Conservation (phyloP, 2,329 filamentous ascomycete species). For the Cladophialophora exuberans region DNA sequence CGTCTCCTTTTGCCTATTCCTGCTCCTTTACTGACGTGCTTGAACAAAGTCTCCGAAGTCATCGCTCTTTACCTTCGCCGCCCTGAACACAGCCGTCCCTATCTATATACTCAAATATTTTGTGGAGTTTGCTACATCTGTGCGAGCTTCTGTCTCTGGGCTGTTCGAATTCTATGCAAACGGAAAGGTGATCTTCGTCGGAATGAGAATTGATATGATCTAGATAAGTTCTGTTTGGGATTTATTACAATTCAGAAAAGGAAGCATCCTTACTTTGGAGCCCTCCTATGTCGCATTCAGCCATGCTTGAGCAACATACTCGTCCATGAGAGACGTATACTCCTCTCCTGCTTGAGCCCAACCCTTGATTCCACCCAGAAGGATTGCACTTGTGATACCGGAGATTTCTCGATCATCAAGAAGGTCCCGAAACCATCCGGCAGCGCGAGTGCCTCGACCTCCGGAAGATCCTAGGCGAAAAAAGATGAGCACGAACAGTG, state of each 20-base stretch:
- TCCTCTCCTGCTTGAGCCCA: constrained; percentile 38
- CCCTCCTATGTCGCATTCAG: constrained; percentile 11
- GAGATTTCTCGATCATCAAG: constrained; percentile 42
- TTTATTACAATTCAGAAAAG: not conserved
- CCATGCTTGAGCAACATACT: constrained; percentile 34
- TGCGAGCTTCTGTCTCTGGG: constrained; percentile 26
- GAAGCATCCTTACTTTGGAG: not conserved
- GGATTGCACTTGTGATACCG: constrained; percentile 30
- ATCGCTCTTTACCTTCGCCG: constrained; percentile 56
- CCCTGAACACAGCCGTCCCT: constrained; percentile 44
- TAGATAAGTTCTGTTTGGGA: not conserved
- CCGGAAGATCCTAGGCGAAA: constrained; percentile 53
- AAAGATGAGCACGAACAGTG: not conserved
- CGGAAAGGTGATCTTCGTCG: not conserved
- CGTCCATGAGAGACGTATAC: constrained; percentile 38
- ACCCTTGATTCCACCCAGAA: constrained; percentile 38
- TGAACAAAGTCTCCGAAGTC: constrained; percentile 48
- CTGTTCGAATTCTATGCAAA: constrained; percentile 7
- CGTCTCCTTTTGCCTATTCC: constrained; percentile 27
- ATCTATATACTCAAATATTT: constrained; percentile 57
- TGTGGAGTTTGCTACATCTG: constrained; percentile 42
- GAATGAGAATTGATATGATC: not conserved
- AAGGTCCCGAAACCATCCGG: constrained; percentile 60
- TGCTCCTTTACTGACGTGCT: not conserved
- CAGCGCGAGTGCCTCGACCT: constrained; percentile 58